Evolutionary conservation across 1,284 basidiomycete genomes (phyloP), one percentile per base, ranked within the genome.

Genomic region (Pterula multifida): DNA sequence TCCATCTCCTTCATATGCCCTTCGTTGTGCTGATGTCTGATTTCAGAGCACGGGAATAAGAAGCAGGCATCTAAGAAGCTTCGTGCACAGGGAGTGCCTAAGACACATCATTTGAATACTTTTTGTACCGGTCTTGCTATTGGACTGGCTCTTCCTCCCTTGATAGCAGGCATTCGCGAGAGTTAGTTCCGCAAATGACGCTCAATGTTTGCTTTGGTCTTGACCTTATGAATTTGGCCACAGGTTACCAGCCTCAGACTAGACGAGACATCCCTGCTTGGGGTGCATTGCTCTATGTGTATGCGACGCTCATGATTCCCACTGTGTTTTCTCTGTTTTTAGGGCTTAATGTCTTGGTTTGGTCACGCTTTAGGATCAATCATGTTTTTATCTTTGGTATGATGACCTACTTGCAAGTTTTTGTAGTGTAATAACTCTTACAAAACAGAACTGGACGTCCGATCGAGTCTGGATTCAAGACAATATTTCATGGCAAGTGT

Each of bases 361-460:
- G 90, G 87, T 74, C 80, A 0, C 64, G 67, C 1, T 72, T 81
- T 2, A 72, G 88, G 44, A 90, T 96, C 60, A 96, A 95, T 63
- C 92, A 92, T 55, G 75, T 81, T 19, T 95, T 97, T 63, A 94
- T 97, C 49, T 94, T 97, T 58, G 81, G 85, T 87, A 52, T 9
- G 42, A 11, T 12, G 9, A 35, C 32, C 9, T 35, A 11, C 32
- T 11, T 35, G n/a, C 32, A 9, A 35, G 11, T n/a, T 35, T 9
- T 35, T 35, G n/a, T 35, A 35, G n/a, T 35, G 11, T 35, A n/a
- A 35, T 35, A n/a, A 35, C 32, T 39, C 25, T 32, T 49, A n/a
- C 45, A 23, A 32, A 26, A 15, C 55, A 91, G 90, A 90, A 62
- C 65, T 94, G 49, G 80, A 94, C 56, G 65, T 85, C 11, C 73